Evolutionary conservation across 2,329 filamentous ascomycete species (phyloP).

Genomic region (Pyrenophora teres): DNA sequence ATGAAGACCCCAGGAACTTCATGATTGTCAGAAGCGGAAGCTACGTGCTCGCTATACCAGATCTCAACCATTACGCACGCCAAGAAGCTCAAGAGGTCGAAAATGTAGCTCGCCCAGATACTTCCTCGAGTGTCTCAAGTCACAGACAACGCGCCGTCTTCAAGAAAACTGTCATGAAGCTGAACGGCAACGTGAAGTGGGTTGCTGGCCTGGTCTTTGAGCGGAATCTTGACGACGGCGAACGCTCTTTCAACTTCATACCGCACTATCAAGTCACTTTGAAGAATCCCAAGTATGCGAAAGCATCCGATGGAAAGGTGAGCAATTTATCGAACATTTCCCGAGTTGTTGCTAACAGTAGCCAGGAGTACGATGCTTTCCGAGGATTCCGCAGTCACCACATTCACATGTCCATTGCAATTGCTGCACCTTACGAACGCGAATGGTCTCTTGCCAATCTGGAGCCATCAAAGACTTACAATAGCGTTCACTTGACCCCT

Average conservation of each 20-base stretch:
- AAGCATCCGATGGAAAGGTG: constrained; percentile 56
- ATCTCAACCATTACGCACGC: constrained; percentile 86
- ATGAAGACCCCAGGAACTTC: constrained; percentile 87
- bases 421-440: constrained; percentile 82
- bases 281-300: constrained; percentile 77
- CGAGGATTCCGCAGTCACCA: constrained; percentile 94
- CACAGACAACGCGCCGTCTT: constrained; percentile 79
- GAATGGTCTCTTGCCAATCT: constrained; percentile 81
- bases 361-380: constrained; percentile 81
- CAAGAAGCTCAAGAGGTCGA: constrained; percentile 58
- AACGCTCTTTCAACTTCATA: constrained; percentile 83
- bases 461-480: constrained; percentile 86
- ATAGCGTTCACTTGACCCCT: constrained; percentile 91
- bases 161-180: constrained; percentile 98
- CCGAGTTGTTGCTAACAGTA: constrained; percentile 22
- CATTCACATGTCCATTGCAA: constrained; percentile 91
- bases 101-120: constrained; percentile 60
- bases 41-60: constrained; percentile 91
- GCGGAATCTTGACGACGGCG: constrained; percentile 71
- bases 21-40: constrained; percentile 96
- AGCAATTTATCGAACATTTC: neutral
- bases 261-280: constrained; percentile 91
- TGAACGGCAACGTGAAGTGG: constrained; percentile 95
- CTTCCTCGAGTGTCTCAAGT: constrained; percentile 63
- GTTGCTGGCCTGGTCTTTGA: constrained; percentile 91